A percentile compares a stretch with the other conserved stretches of the same genome.
These are phyloP conservation scores for Annulohypoxylon moriforme DNA, from an alignment of 495 filamentous ascomycete species.

Conservation along the genomic window DNA sequence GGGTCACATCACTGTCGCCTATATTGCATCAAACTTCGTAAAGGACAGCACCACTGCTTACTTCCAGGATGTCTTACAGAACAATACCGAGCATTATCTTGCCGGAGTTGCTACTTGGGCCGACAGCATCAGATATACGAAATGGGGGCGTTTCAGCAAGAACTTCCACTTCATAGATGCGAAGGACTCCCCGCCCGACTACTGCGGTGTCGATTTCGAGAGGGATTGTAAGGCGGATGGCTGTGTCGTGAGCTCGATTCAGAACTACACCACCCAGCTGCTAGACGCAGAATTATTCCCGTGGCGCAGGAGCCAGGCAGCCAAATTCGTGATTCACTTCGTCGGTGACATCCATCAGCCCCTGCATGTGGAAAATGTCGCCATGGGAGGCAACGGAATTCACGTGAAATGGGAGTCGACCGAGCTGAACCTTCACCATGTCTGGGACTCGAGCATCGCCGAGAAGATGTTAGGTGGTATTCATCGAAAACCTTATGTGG, in stretches of 20 bases:
- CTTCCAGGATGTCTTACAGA: slow-evolving; percentile 57
- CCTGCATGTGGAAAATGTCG: slow-evolving; percentile 70
- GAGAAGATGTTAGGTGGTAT: slow-evolving; percentile 68
- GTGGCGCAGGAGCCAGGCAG: slow-evolving; percentile 59
- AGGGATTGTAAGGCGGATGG: slow-evolving; percentile 71
- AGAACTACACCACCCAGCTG: slow-evolving; percentile 67
- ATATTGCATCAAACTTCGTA: slow-evolving; percentile 61
- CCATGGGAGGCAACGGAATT: slow-evolving; percentile 70
- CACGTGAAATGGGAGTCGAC: slow-evolving; percentile 63
- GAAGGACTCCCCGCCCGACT: slow-evolving; percentile 68
- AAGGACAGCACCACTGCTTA: slow-evolving; percentile 53
- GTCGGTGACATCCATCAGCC: slow-evolving; percentile 75
- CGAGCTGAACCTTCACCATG: slow-evolving; percentile 67
- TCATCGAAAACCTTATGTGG: slow-evolving; percentile 52
- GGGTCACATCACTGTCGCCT: slow-evolving; percentile 71
- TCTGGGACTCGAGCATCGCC: slow-evolving; percentile 71
- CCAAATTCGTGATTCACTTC: slow-evolving; percentile 74
- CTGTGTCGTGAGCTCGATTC: slow-evolving; percentile 71
- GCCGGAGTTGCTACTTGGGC: slow-evolving; percentile 73
- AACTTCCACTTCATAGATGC: slow-evolving; percentile 80
- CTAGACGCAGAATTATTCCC: slow-evolving; percentile 53
- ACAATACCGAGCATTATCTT: slow-evolving; percentile 64
- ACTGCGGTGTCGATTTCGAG: slow-evolving; percentile 68
- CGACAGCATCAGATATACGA: slow-evolving; percentile 69
- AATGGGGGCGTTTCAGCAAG: slow-evolving; percentile 66